A percentile compares a stretch with the other conserved stretches of the same genome.
Conservation (phyloP, 768 basidiomycete species). For the Mycena capillaripes region DNA sequence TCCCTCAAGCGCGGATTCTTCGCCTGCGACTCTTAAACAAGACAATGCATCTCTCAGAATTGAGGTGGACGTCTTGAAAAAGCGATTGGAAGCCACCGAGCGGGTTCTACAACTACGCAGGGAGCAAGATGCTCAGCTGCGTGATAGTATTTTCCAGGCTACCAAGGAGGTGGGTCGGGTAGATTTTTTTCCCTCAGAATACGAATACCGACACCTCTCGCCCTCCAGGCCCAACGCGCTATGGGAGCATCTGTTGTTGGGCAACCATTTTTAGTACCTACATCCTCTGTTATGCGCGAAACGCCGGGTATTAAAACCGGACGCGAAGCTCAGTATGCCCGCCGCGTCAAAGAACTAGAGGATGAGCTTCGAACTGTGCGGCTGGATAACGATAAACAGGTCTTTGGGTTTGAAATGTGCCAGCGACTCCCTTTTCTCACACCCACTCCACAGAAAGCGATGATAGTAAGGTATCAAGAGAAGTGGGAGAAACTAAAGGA, state of each 20-base stretch:
- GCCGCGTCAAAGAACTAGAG: slow-evolving; percentile 84
- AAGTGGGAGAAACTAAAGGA: slow-evolving; percentile 94
- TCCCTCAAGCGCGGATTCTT: slow-evolving; percentile 70
- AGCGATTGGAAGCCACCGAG: slow-evolving; percentile 72
- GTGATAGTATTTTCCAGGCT: slow-evolving; percentile 84
- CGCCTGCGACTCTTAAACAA: slow-evolving; percentile 65
- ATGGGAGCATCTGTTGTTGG: slow-evolving; percentile 78
- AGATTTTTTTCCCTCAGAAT: background rate
- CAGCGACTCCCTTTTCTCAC: slow-evolving; percentile 3
- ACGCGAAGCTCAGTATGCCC: slow-evolving; percentile 59
- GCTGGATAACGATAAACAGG: slow-evolving; percentile 88
- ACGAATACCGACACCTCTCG: no score
- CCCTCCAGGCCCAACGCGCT: slow-evolving; percentile 79
- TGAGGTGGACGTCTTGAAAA: slow-evolving; percentile 71
- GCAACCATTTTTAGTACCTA: slow-evolving; percentile 54
- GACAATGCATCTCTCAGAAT: slow-evolving; percentile 77
- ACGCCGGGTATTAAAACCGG: slow-evolving; percentile 36
- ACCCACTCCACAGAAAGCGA: slow-evolving; percentile 72
- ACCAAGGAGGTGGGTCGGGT: slow-evolving; percentile 66
- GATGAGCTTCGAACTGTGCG: slow-evolving; percentile 77
- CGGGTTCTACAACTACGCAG: slow-evolving; percentile 75
- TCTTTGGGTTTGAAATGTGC: slow-evolving; percentile 41
- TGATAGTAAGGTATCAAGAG: slow-evolving; percentile 87
- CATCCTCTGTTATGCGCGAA: slow-evolving; percentile 34
- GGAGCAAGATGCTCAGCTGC: slow-evolving; percentile 84